Conservation (phyloP, 1,284 basidiomycete genomes). For the Schizophyllum amplum region DNA sequence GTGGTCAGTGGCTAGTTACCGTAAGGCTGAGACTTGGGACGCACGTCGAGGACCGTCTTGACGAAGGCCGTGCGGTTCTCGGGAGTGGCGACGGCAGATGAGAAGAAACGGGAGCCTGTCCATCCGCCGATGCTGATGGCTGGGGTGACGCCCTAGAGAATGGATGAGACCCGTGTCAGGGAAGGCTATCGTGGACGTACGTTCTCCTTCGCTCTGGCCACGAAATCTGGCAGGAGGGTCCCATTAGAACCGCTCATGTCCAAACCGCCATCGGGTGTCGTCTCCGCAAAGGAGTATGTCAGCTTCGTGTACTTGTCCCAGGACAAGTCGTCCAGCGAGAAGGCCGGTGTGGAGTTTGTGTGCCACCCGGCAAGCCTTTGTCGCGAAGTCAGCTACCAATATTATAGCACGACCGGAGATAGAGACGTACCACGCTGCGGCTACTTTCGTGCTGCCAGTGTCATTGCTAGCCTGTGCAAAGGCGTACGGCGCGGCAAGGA, state of each 20-base stretch:
- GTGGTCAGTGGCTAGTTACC: too few relatives aligned
- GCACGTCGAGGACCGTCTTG: constrained; percentile 34
- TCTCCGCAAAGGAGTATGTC: constrained; percentile 33
- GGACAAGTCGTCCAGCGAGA: constrained; percentile 19
- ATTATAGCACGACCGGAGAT: neutral
- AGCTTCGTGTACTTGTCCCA: constrained; percentile 34
- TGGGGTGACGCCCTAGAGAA: constrained; percentile 40
- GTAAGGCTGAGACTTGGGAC: too few relatives aligned
- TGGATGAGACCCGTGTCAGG: neutral
- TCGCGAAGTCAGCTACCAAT: neutral
- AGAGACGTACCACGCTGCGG: neutral
- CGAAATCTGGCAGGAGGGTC: constrained; percentile 28
- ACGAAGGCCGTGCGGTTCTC: constrained; percentile 48
- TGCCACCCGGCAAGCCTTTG: constrained; percentile 20
- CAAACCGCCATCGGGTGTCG: constrained; percentile 24
- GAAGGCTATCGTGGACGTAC: constrained; percentile 13
- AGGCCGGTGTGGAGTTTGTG: constrained; percentile 15
- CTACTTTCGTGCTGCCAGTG: neutral
- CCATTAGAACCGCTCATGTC: constrained; percentile 22
- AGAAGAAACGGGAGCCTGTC: constrained; percentile 55
- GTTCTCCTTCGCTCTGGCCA: constrained; percentile 28
- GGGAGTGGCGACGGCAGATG: constrained; percentile 40
- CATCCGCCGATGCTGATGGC: constrained; percentile 69
- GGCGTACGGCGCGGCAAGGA: neutral
- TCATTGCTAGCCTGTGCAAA: neutral